Evolutionary conservation across 2,329 filamentous ascomycete genomes (phyloP).

Genomic region (Colletotrichum sp.): DNA sequence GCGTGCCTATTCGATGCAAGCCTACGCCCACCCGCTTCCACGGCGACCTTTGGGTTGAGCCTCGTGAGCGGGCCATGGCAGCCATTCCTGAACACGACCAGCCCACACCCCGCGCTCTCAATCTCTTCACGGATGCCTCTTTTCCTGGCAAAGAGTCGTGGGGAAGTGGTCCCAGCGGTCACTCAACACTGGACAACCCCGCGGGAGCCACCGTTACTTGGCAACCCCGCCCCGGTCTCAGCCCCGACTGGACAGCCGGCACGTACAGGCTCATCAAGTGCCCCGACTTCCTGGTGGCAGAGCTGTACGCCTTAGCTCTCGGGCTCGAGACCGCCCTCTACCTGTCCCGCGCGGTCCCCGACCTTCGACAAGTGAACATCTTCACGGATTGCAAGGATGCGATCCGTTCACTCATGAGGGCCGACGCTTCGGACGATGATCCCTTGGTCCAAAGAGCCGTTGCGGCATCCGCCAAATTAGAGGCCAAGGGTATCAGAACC

Average conservation of each 20-base stretch:
- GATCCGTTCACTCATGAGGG: background rate
- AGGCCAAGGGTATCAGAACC: background rate
- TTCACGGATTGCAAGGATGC: conserved; percentile 1
- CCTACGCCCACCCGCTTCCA: background rate
- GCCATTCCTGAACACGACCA: background rate
- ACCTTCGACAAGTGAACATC: background rate
- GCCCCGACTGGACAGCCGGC: background rate
- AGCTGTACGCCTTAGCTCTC: background rate
- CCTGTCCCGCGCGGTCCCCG: background rate
- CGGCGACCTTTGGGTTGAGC: background rate
- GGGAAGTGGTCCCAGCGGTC: background rate
- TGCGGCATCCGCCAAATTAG: background rate
- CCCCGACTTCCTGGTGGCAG: background rate
- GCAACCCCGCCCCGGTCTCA: background rate
- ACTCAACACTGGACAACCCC: background rate
- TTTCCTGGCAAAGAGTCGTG: background rate
- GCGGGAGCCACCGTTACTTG: background rate
- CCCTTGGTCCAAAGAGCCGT: background rate
- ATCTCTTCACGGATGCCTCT: conserved; percentile 5
- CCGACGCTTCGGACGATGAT: background rate
- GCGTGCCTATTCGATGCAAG: background rate
- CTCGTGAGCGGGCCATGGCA: background rate
- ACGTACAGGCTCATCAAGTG: background rate
- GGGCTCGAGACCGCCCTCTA: background rate
- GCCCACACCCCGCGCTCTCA: background rate